phyloP scores from a whole-genome alignment of 129 eudicot species.

The Flaveria robusta region DNA sequence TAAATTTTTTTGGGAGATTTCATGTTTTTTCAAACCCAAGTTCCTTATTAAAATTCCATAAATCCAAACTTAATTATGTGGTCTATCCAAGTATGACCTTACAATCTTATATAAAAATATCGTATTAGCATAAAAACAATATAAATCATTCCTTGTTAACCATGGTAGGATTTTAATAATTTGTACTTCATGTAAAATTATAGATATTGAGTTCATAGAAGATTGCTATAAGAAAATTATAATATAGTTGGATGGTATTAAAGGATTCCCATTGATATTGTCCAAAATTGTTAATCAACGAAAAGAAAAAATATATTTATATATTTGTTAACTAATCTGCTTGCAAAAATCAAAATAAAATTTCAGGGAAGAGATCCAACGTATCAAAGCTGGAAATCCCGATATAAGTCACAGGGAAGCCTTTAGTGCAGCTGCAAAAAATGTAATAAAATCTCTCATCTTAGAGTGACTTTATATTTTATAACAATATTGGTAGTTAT shows the following conservation, averaged over 20 bases:
- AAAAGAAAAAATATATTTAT: background rate
- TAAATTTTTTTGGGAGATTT: too few relatives aligned
- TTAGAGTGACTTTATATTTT: background rate
- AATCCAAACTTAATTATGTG: too few relatives aligned
- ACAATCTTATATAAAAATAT: too few relatives aligned
- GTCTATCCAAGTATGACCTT: background rate
- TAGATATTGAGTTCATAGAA: too few relatives aligned
- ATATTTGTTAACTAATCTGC: background rate
- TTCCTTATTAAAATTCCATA: too few relatives aligned
- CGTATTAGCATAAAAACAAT: too few relatives aligned
- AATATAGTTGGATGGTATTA: too few relatives aligned
- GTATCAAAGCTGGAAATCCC: constrained; percentile 99
- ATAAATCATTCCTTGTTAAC: background rate
- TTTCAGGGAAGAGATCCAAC: constrained; percentile 99
- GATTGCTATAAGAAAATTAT: too few relatives aligned
- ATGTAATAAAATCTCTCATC: constrained; percentile 46
- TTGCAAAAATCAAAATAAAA: background rate
- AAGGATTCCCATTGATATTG: too few relatives aligned
- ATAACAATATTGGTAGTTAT: background rate
- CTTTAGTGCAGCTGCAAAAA: constrained; percentile 99
- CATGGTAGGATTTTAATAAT: background rate
- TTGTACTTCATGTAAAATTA: too few relatives aligned
- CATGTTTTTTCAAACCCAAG: too few relatives aligned
- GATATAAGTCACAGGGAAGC: constrained; percentile 99
- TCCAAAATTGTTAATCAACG: background rate